A percentile compares a stretch with the other conserved stretches of the same genome.
phyloP scores from a whole-genome alignment of 345 rosid genomes.

The Barbarea vulgaris region DNA sequence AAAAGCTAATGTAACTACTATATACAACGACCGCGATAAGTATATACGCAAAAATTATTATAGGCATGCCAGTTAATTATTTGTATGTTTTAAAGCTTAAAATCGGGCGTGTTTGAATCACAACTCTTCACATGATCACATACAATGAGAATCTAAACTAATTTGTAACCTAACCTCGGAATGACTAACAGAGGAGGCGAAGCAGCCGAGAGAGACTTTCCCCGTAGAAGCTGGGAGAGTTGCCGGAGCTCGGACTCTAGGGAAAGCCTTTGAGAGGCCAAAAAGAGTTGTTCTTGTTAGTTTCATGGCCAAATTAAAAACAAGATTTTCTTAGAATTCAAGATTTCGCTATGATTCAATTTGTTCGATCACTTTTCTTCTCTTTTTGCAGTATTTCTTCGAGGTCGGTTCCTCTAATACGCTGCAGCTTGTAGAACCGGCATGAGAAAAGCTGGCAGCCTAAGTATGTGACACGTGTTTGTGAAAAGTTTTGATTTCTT shows the following conservation, averaged over 20 bases:
- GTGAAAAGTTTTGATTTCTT: not conserved
- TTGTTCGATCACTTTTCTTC: constrained; percentile 5
- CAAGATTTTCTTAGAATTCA: not conserved
- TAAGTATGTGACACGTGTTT: constrained; percentile 4
- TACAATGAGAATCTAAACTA: not conserved
- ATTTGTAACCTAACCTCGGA: constrained; percentile 13
- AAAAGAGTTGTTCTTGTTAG: constrained; percentile 34
- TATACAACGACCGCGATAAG: too few relatives aligned
- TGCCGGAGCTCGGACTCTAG: constrained; percentile 15
- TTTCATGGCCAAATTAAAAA: constrained; percentile 28
- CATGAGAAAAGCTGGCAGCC: constrained; percentile 19
- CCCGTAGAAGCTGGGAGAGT: constrained; percentile 17
- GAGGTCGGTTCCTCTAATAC: constrained; percentile 24
- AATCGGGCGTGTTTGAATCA: not conserved
- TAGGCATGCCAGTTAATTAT: not conserved
- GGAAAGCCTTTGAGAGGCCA: constrained; percentile 31
- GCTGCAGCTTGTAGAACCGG: constrained; percentile 26
- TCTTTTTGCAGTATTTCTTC: not conserved
- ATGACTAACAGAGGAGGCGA: constrained; percentile 37
- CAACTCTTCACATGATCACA: not conserved
- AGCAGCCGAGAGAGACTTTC: constrained; percentile 32
- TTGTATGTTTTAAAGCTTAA: not conserved
- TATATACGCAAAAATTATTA: not conserved
- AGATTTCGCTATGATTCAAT: not conserved
- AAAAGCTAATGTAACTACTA: not conserved